Evolutionary conservation across 768 basidiomycete species (phyloP).

Genomic region (Hebeloma cylindrosporum): DNA sequence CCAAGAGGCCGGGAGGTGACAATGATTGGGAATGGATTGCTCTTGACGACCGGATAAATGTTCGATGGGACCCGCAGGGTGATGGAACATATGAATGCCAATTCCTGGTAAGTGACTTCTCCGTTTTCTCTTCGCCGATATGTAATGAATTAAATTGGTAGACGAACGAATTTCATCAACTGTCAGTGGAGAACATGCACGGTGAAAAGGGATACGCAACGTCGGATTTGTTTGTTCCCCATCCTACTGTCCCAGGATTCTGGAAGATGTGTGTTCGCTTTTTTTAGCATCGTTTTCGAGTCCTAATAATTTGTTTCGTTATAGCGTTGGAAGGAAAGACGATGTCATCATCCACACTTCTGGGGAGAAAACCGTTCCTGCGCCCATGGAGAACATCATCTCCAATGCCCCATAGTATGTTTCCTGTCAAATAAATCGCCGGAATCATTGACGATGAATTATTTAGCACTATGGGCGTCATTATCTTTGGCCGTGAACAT

Average conservation of each 20-base stretch:
- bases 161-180: conserved; percentile 32
- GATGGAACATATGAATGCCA: conserved; percentile 41
- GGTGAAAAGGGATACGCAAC: conserved; percentile 42
- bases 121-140: background rate
- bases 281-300: background rate
- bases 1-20: conserved; percentile 16
- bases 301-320: background rate
- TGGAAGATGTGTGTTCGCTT: conserved; percentile 40
- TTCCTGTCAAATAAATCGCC: background rate
- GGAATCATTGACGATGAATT: background rate
- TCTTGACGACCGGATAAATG: conserved; percentile 23
- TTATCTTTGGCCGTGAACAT: conserved; percentile 46
- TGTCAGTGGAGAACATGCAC: conserved; percentile 37
- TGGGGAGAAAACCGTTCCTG: conserved; percentile 38
- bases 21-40: conserved; percentile 33
- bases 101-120: conserved; percentile 29
- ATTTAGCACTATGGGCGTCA: conserved; percentile 26
- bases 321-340: conserved; percentile 41
- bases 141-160: conserved; percentile 16
- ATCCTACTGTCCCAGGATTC: conserved; percentile 41
- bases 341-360: conserved; percentile 39
- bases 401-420: conserved; percentile 27
- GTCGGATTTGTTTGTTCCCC: conserved; percentile 42
- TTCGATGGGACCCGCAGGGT: conserved; percentile 37
- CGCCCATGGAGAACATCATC: conserved; percentile 31